Evolutionary conservation across 1,284 basidiomycete species (phyloP), one percentile per base, ranked within the genome.

Genomic region (Wallemia ichthyophaga): DNA sequence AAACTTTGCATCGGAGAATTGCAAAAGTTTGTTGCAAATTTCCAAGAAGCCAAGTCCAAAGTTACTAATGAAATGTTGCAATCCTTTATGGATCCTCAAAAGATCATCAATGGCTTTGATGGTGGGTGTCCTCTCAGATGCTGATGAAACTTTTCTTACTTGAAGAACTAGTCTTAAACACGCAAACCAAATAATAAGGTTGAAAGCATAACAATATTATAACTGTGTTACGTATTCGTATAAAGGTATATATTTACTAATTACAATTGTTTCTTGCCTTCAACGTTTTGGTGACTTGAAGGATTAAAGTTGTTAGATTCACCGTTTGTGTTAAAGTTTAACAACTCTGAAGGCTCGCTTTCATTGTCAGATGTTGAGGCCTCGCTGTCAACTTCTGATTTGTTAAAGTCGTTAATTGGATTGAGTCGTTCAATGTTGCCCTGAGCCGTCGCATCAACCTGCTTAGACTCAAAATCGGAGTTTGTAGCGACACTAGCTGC

Each of bases 1-100:
- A 81, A 81, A 25, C 81, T 75, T 68, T 94, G 87, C 68, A 96
- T 98, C 62, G 76, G 78, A 59, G 68, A 82, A 60, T 69, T 99
- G 31, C 89, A 95, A 69, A 73, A 77, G 56, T 85, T 96, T 62
- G 85, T 96, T 27, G 76, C 76, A 58, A 77, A 75, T 0, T 98
- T 98, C 76, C 92, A 98, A 72, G 83, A 84, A 71, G 89, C 9
- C n/a, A 48, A 48, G n/a, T 13, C 37, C 13, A 48, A 48, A 48
- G 37, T 48, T 48, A 68, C 23, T 2, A 15, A 24, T 23, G 11
- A 24, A 5, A 21, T 56, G 58, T 25, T 48, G 19, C 54, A 27
- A 19, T 66, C 67, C 61, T 66, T 65, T 59, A 61, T 67, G 24
- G 63, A 65, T 26, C 61, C 62, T 56, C 62, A 66, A 33, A 65